Conservation (phyloP, 257 asterid genomes). For the Verbascum thapsus region DNA sequence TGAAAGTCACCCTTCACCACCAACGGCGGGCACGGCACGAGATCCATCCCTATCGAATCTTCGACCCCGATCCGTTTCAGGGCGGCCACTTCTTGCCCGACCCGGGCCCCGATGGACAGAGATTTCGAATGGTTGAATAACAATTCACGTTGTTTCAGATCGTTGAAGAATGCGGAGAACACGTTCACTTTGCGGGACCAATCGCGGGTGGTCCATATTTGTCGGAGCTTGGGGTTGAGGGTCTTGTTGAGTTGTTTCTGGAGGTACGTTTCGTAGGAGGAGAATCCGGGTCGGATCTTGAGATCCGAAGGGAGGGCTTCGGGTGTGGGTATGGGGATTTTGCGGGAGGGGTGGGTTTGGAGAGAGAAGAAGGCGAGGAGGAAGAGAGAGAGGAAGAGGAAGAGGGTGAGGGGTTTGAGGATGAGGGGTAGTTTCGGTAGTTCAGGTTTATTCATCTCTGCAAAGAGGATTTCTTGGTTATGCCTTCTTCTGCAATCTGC, state of each 20-base stretch:
- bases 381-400: conserved; percentile 43
- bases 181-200: conserved; percentile 79
- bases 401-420: conserved; percentile 52
- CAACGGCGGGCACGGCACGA: conserved; percentile 86
- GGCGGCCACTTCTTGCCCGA: conserved; percentile 97
- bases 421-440: conserved; percentile 34
- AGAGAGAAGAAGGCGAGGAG: conserved; percentile 49
- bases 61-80: conserved; percentile 63
- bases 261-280: conserved; percentile 76
- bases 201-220: conserved; percentile 89
- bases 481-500: neutral
- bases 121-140: conserved; percentile 56
- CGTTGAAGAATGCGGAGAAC: conserved; percentile 61
- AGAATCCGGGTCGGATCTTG: conserved; percentile 82
- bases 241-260: conserved; percentile 88
- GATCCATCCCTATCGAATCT: conserved; percentile 79
- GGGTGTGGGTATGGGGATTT: conserved; percentile 1
- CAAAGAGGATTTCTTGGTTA: conserved; percentile 31
- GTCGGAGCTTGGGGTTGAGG: conserved; percentile 77
- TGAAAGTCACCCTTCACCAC: conserved; percentile 89
- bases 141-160: conserved; percentile 40
- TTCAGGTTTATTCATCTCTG: conserved; percentile 49
- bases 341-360: conserved; percentile 31
- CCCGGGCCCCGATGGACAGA: conserved; percentile 83
- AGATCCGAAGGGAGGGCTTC: conserved; percentile 50